A percentile compares a stretch with the other conserved stretches of the same genome.
phyloP scores from a whole-genome alignment of 2,329 filamentous ascomycete genomes.

The Fusarium sp. region DNA sequence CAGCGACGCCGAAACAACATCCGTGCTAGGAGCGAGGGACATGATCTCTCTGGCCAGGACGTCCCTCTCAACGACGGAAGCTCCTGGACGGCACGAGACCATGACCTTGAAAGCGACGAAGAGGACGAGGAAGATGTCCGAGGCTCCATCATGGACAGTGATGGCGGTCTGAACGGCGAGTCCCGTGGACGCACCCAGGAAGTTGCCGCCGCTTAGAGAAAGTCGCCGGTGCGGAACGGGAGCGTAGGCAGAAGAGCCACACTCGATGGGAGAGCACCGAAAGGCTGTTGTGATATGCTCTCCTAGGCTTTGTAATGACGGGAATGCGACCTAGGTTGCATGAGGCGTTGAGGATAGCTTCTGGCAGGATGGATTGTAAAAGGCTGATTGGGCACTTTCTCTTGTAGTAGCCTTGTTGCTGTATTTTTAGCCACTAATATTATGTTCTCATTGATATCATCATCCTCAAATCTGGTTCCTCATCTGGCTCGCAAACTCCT shows the following conservation, averaged over 20 bases:
- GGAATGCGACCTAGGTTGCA: conserved; percentile 35
- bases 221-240: conserved; percentile 8
- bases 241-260: conserved; percentile 9
- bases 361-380: conserved; percentile 36
- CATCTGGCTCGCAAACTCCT: conserved; percentile 75
- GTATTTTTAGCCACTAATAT: conserved; percentile 45
- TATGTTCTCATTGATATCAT: conserved; percentile 27
- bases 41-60: conserved; percentile 88
- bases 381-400: conserved; percentile 40
- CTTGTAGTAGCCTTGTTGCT: conserved; percentile 40
- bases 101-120: conserved; percentile 73
- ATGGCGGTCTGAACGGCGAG: conserved; percentile 67
- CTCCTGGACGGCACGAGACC: conserved; percentile 83
- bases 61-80: conserved; percentile 81
- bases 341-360: conserved; percentile 45
- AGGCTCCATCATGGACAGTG: conserved; percentile 64
- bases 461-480: conserved; percentile 34
- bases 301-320: conserved; percentile 25
- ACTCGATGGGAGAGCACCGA: neutral
- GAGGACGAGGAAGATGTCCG: conserved; percentile 68
- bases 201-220: conserved; percentile 57
- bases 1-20: conserved; percentile 83
- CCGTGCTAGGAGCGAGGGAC: conserved; percentile 75
- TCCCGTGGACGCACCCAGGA: conserved; percentile 67
- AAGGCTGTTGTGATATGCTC: conserved; percentile 7